Base-by-base conservation (phyloP, 768 basidiomycete species). In the Wakefieldia striispora region DNA sequence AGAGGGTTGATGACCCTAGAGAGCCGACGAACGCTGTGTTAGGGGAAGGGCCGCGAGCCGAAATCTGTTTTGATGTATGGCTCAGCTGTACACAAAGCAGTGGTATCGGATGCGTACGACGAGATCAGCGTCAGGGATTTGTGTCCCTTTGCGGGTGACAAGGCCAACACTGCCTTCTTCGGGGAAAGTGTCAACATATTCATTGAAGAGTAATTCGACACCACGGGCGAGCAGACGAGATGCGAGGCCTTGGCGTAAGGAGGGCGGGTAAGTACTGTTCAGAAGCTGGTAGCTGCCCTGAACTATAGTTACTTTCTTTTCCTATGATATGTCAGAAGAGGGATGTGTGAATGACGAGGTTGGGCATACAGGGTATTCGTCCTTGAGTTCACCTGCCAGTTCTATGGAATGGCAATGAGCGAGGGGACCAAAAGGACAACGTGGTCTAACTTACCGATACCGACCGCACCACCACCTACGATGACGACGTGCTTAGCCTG, bases 391-490 rank as follows among this genome's bases (percentile, higher is more conserved):
- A 11, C 76, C 77, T 0, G 73, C 71, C 12, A 70, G 55, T 50
- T 79, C 77, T 78, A 42, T 4, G 36, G 35, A 10, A 21, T n/a
- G 14, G 24, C 4, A 7, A 40, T 54, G 49, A 58, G 26, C 29
- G 16, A 24, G 39, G 20, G 14, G 37, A 27, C 37, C 14, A 40
- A 3, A 4, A 16, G 1, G 29, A 21, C 6, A 34, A 17, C 3
- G 9, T 29, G 10, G 29, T 23, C 10, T 2, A 24, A 53, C 72
- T 50, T 43, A 77, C 77, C 80, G 31, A 80, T 57, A 4, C 77
- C 81, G 26, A 84, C 72, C 6, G 80, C 72, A 26, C 82, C 83
- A 33, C 81, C 82, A 21, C 81, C 83, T 1, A 72, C 79, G 21
- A 84, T 57, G 6, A 80, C 70, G 51, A 82, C 72, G 60, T 69